Evolutionary conservation across 495 filamentous ascomycete species (phyloP), one percentile per base, ranked within the genome.

Genomic region (Zalerion maritima): DNA sequence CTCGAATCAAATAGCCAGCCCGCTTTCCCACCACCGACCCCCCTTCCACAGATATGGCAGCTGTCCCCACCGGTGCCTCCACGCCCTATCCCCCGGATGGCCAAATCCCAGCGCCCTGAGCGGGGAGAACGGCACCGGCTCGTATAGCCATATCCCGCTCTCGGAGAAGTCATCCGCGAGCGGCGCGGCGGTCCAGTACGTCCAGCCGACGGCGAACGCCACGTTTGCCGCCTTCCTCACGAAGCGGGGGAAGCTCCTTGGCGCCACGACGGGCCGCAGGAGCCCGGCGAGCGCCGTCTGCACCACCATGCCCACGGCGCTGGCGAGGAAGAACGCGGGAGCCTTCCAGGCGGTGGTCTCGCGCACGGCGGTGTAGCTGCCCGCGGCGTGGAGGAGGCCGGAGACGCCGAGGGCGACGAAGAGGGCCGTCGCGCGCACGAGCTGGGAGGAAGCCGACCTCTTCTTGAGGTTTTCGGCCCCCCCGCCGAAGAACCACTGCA

Each of bases 111-210:
- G 21, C 6, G 57, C 60, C 21, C 75, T 52, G 7, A 75, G 25
- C 3, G 53, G 43, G 40, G 75, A 81, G 1, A 79, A 12, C 0
- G 79, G 79, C n/a, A 83, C 49, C 0, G 76, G 77, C 49, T 82
- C 75, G 36, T 61, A 69, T 11, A 80, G 33, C 70, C 72, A 83
- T 5, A 82, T 21, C 0, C 69, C 75, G 0, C 63, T 64, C 8
- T 57, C 49, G 0, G 62, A 52, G 42, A 81, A 70, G 30, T 85
- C 79, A 49, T 81, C 71, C 6, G 74, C 47, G 1, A 72, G 39
- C 18, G 47, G 35, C 40, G 45, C 41, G 3, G 57, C 58, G 0
- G 76, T 75, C n/a, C 50, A 29, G 3, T 62, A 52, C 25, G 79
- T 49, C 78, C 78, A 85, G 3, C 27, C 35, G 5, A 63, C 23